Base-by-base conservation (phyloP, 1,284 basidiomycete genomes). In the Cutaneotrichosporon mucoides region DNA sequence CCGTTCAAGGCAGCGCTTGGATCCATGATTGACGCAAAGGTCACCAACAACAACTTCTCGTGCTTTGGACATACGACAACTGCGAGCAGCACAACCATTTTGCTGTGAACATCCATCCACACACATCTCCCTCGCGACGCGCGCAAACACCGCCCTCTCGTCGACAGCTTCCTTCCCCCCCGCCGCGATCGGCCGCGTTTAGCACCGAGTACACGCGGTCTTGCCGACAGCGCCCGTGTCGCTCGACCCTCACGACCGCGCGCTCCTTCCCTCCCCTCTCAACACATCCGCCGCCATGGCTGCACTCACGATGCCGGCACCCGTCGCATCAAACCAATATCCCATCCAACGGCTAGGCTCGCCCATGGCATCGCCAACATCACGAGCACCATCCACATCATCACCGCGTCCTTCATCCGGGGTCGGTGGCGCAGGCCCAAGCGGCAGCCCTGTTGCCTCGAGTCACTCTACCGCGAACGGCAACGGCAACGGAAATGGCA, bases 231-330 rank as follows among this genome's bases (percentile, higher is more conserved):
- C n/a, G 24, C 24, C 24, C 24, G 24, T 24, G 24, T 24, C 24
- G n/a, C n/a, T n/a, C n/a, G n/a, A n/a, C n/a, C n/a, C n/a, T n/a
- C n/a, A n/a, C 3, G 24, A 24, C 24, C 24, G 24, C 24, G 24
- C 24, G 24, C 24, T 46, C 15, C 44, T 11, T 46, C 47, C 35
- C 34, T 4, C 10, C 10, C 34, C n/a, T 13, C 34, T 7, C 43
- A 7, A 6, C 49, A n/a, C 10, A 10, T 8, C 40, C 47, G 4
- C 16, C 24, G 35, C 43, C 36, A 63, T 63, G 62, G 59, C 62
- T 5, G 51, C 62, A 9, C 55, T 63, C 48, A 63, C 62, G 13
- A 63, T 63, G 62, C 34, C 59, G 4, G 51, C 62, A 35, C 61
- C 61, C 5, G 57, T 57, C 15, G 49, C 61, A 24, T 54, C 56